Percentiles rank a stretch among this genome's conserved stretches.
These are phyloP conservation scores for Pseudogymnoascus sp. DNA, from an alignment of 2,329 filamentous ascomycete genomes.

Conservation along the genomic window DNA sequence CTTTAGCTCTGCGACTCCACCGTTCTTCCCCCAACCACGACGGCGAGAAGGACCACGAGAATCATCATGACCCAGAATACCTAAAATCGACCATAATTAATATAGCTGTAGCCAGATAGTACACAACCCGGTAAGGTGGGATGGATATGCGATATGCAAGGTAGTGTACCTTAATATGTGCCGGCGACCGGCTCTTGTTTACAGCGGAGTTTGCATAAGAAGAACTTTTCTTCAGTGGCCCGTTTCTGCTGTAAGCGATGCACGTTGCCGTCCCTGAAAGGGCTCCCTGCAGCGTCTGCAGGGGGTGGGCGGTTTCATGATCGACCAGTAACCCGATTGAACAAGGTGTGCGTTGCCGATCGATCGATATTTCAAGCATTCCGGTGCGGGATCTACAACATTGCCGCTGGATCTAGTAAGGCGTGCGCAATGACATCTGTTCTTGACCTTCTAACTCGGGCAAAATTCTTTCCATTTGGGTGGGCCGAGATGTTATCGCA, in stretches of 20 bases:
- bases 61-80: not conserved
- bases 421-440: not conserved
- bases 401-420: not conserved
- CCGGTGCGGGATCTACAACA: not conserved
- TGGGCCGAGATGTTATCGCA: not conserved
- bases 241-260: not conserved
- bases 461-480: not conserved
- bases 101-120: not conserved
- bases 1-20: not conserved
- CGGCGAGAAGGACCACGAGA: not conserved
- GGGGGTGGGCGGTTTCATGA: not conserved
- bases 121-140: not conserved
- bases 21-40: not conserved
- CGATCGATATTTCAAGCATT: not conserved
- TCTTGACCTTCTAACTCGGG: not conserved
- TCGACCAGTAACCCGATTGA: not conserved
- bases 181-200: not conserved
- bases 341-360: not conserved
- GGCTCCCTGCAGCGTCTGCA: not conserved
- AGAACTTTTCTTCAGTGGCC: not conserved
- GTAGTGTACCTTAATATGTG: no score
- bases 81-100: not conserved
- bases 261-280: not conserved
- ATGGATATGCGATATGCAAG: not conserved
- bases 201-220: not conserved